Evolutionary conservation across 495 filamentous ascomycete genomes (phyloP).

Genomic region (Opeltia flavorubescens): DNA sequence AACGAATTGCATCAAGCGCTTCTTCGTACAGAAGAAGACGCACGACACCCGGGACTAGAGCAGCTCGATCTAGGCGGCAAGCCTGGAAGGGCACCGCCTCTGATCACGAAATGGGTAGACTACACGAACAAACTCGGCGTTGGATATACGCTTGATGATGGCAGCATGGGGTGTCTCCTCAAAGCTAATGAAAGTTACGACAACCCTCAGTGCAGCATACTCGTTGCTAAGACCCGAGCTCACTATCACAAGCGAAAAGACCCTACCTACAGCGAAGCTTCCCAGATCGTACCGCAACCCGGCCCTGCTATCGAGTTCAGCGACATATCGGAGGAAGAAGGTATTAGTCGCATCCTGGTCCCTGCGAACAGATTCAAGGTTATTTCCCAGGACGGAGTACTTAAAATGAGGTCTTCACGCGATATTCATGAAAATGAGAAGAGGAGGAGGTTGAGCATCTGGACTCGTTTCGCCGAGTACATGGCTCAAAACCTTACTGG

Average conservation of each 20-base stretch:
- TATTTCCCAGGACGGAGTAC: constrained; percentile 35
- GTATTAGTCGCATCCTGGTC: constrained; percentile 49
- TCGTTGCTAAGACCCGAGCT: constrained; percentile 49
- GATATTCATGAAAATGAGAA: constrained; percentile 55
- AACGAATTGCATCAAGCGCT: background rate
- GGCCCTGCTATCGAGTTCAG: constrained; percentile 62
- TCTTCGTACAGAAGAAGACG: background rate
- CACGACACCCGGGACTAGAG: background rate
- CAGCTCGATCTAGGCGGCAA: background rate
- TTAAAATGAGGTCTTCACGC: constrained; percentile 35
- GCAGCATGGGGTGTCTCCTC: constrained; percentile 70
- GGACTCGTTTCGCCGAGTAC: constrained; percentile 88
- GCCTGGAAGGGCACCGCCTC: constrained; percentile 6
- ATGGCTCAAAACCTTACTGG: constrained; percentile 57
- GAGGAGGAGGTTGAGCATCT: constrained; percentile 60
- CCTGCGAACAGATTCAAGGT: constrained; percentile 43
- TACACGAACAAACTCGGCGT: constrained; percentile 84
- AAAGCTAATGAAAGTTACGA: constrained; percentile 38
- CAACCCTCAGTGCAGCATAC: constrained; percentile 48
- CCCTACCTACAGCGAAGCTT: constrained; percentile 35
- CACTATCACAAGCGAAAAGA: constrained; percentile 23
- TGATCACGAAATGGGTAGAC: constrained; percentile 85
- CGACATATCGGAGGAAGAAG: constrained; percentile 54
- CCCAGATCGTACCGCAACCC: constrained; percentile 51
- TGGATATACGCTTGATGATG: constrained; percentile 74